Evolutionary conservation across 345 rosid genomes (phyloP), one percentile per base, ranked within the genome.

Genomic region (Jatropha curcas): DNA sequence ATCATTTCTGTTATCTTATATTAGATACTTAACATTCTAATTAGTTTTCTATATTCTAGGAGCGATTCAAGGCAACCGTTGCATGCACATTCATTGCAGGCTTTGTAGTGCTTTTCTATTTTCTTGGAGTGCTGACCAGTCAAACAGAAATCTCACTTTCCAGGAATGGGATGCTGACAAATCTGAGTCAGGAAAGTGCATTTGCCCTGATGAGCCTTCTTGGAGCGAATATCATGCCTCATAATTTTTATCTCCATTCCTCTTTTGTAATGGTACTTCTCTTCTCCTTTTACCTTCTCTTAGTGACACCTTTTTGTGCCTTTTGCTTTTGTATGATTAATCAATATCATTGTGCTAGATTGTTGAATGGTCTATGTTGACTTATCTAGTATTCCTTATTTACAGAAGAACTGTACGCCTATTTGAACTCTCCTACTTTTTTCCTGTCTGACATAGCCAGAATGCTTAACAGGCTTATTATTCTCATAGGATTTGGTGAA

Each of bases 201-300:
- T 91, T 90, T 67, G 84, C 89, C 63, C 62, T 96, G 76, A 96
- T 93, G 96, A 86, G 97, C 87, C 97, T 96, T 73, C 98, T 96
- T 85, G 99, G 99, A 86, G 95, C 99, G 25, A 93, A 82, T 82
- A 84, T 96, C 55, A 84, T 86, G 89, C 99, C 99, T 82, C 98
- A 93, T 85, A 93, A 90, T 80, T 91, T 96, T 87, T 96, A 91
- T 79, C 88, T 96, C 68, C 97, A 96, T 87, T 96, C 99, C 66
- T 90, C 90, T 59, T 79, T 96, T 63, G 90, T 87, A 62, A 85
- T 76, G 97, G 99, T 91, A 86, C 41, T 33, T 80, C 28, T 67
- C 75, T 73, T 43, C 52, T 53, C 58, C 65, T 64, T 58, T 28
- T 43, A 20, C 39, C 45, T 52, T 65, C 41, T 58, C 43, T 39